Conservation (phyloP, 2,329 filamentous ascomycete species). For the Cercospora sp. region DNA sequence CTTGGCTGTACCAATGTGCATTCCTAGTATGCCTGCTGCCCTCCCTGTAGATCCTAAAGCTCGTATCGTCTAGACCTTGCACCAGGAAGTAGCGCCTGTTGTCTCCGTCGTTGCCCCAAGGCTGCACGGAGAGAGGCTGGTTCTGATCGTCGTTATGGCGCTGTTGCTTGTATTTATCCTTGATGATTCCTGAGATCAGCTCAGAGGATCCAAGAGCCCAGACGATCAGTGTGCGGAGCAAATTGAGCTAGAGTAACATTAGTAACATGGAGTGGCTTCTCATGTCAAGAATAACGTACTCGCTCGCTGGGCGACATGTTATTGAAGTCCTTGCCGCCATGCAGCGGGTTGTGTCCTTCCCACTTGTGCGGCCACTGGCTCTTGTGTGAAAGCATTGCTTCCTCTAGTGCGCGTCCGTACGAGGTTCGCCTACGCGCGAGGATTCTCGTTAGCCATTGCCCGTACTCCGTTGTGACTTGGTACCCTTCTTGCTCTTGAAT, state of each 20-base stretch:
- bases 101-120: slow-evolving; percentile 86
- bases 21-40: slow-evolving; percentile 76
- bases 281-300: slow-evolving; percentile 53
- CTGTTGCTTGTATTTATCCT: slow-evolving; percentile 82
- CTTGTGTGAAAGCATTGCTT: slow-evolving; percentile 81
- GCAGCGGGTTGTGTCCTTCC: slow-evolving; percentile 79
- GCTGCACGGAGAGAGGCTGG: slow-evolving; percentile 83
- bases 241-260: slow-evolving; percentile 63
- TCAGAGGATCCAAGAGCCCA: slow-evolving; percentile 93
- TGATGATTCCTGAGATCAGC: slow-evolving; percentile 74
- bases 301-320: slow-evolving; percentile 78
- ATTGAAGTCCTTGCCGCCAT: slow-evolving; percentile 76
- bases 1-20: slow-evolving; percentile 85
- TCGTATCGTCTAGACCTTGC: slow-evolving; percentile 90
- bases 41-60: slow-evolving; percentile 91
- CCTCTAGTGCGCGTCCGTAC: slow-evolving; percentile 89
- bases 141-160: slow-evolving; percentile 77
- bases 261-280: not conserved
- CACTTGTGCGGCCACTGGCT: slow-evolving; percentile 85
- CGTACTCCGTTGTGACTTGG: not conserved
- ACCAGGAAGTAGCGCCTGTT: slow-evolving; percentile 92
- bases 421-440: slow-evolving; percentile 71
- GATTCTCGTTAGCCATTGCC: slow-evolving; percentile 36
- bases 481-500: not conserved
- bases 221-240: slow-evolving; percentile 78